Evolutionary conservation across 2,329 filamentous ascomycete genomes (phyloP), one percentile per base, ranked within the genome.

Genomic region (Aaosphaeria pasadenensis): DNA sequence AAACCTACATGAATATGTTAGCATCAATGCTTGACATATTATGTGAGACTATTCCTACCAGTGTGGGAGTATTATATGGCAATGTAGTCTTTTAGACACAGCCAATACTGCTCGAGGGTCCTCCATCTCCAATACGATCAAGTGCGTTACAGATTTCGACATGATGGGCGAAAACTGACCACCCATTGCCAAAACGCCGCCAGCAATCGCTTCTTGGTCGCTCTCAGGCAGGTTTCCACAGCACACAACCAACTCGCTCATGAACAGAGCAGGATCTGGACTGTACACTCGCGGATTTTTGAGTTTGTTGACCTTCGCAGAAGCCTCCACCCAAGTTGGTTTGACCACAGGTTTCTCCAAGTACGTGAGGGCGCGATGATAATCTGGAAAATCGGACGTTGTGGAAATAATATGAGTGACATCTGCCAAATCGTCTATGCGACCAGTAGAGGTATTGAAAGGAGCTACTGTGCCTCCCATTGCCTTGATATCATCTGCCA

Each of bases 361-460:
- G 9, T 9, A 36, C 42, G 89, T 87, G 54, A 87, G 79, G 1
- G 89, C 85, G 52, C 83, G 79, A 51, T 82, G 77, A 67, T 94
- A 97, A 60, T 92, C 84, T n/a, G 89, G 85, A 59, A 99, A 99
- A 67, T 99, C 91, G 70, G 90, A 88, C 1, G 88, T 92, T 49
- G 85, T 83, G 48, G 91, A 81, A 54, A 89, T 76, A 51, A 89
- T 81, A 65, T 88, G 85, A 5, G 80, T 85, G 51, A 84, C 74
- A 45, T 77, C 55, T 33, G 69, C 55, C 30, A 78, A 62, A 13
- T 67, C 64, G 5, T 71, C 62, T 43, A 76, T 67, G 29, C 66
- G 62, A 7, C 74, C 73, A 40, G 69, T 60, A 13, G 69, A 59
- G 11, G 60, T 51, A 42, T 73, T 58, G 52, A 72, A 69, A 5